phyloP scores from a whole-genome alignment of 371 early-diverging fungal species.

The Saksenaea oblongispora region DNA sequence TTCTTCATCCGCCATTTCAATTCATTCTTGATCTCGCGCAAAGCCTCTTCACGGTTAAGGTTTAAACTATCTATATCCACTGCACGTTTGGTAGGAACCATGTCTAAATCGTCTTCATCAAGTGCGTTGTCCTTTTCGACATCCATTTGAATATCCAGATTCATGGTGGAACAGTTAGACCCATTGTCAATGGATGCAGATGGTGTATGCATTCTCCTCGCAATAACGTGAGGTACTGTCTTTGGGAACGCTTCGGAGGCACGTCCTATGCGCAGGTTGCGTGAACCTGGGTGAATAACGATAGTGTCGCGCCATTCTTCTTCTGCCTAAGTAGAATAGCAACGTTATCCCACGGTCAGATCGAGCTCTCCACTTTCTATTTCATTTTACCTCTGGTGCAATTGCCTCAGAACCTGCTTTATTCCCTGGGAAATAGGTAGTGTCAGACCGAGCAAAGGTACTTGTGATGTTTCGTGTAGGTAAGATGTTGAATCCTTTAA shows the following conservation, averaged over 20 bases:
- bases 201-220: constrained; percentile 49
- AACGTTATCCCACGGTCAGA: neutral
- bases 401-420: constrained; percentile 39
- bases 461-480: constrained; percentile 54
- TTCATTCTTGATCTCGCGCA: constrained; percentile 59
- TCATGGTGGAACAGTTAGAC: constrained; percentile 1
- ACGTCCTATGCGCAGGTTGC: constrained; percentile 75
- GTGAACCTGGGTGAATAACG: constrained; percentile 88
- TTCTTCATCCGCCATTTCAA: constrained; percentile 76
- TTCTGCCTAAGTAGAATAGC: constrained; percentile 28
- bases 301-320: constrained; percentile 64
- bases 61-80: constrained; percentile 11
- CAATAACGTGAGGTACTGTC: constrained; percentile 80
- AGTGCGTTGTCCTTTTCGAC: neutral
- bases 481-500: constrained; percentile 49
- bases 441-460: constrained; percentile 38
- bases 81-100: constrained; percentile 8
- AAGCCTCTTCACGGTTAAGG: constrained; percentile 25
- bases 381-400: constrained; percentile 40
- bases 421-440: constrained; percentile 39
- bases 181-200: neutral
- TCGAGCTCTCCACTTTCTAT: neutral
- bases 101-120: constrained; percentile 15
- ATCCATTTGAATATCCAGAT: constrained; percentile 1
- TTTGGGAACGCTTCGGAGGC: constrained; percentile 83